Evolutionary conservation across 805 yeast species (phyloP), one percentile per base, ranked within the genome.

Genomic region (Wickerhamomyces subpelliculosus): DNA sequence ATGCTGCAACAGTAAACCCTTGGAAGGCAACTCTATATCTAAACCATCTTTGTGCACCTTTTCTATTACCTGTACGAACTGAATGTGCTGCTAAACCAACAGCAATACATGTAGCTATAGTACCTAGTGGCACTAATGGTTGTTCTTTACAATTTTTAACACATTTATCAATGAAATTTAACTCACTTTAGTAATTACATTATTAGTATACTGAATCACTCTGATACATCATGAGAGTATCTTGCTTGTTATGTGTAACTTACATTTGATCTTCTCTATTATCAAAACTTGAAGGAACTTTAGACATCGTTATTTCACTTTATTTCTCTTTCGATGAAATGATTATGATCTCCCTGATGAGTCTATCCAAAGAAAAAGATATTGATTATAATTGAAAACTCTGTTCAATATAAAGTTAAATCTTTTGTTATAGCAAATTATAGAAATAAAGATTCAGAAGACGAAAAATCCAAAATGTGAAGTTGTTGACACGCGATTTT

Each of bases 21-120:
- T 89, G 97, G 49, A 87, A 70, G 0, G 75, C 93, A 33, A 89
- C 90, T 68, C 97, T 81, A 77, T 87, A 85, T 49, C 90, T 72
- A 68, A 86, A 89, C 77, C 85, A 88, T 35, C 74, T 73, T 62
- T 89, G 95, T 0, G 96, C 94, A 38, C 76, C 77, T 32, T 68
- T 65, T 44, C 79, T 73, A 48, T 86, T 78, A 20, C 96, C 95
- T 23, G 68, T 65, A 49, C 80, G 72, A 44, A 88, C 67, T 19
- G 89, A 84, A 46, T 74, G 72, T 4, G 87, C 88, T 3, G 96
- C 94, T 46, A 88, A 64, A 0, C 73, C 62, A 24, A 89, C 85
- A 0, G 96, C 96, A 4, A 80, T 84, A 8, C 84, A 73, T 3
- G 97, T 89, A 34, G 82, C 75, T 4, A 83, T 54, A 13, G 84